A percentile compares a stretch with the other conserved stretches of the same genome.
Evolutionary conservation across 192 early-diverging fungal genomes (phyloP).

Genomic region (Backusella australiensis): DNA sequence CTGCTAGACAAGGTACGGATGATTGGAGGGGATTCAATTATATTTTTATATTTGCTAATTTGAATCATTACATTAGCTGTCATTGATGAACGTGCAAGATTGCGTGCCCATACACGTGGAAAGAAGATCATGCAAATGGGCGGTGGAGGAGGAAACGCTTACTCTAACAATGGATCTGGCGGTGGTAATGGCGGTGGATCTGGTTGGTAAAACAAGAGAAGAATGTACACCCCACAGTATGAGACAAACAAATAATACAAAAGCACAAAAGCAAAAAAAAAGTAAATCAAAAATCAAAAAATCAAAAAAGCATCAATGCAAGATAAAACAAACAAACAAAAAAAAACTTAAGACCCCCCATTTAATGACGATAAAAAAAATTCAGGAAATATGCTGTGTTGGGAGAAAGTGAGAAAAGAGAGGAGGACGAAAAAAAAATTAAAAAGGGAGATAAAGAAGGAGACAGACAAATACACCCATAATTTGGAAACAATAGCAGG

Average conservation of each 20-base stretch:
- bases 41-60: neutral
- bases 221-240: neutral
- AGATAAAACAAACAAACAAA: neutral
- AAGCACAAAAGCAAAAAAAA: neutral
- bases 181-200: neutral
- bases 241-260: neutral
- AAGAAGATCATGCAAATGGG: slow-evolving; percentile 33
- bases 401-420: neutral
- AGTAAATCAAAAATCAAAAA: neutral
- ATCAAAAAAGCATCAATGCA: neutral
- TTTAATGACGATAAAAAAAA: slow-evolving; percentile 1
- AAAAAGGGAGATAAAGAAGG: neutral
- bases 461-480: neutral
- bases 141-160: slow-evolving; percentile 31
- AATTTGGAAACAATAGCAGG: neutral
- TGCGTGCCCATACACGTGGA: slow-evolving; percentile 7
- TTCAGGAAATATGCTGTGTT: neutral
- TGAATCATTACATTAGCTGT: slow-evolving; percentile 11
- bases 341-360: neutral
- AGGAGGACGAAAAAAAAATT: neutral
- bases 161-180: neutral
- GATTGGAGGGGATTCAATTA: neutral
- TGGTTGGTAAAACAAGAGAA: neutral
- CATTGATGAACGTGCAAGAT: slow-evolving; percentile 27
- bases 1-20: slow-evolving; percentile 24